Conservation (phyloP, 2,329 filamentous ascomycete species). For the Claviceps citrina region DNA sequence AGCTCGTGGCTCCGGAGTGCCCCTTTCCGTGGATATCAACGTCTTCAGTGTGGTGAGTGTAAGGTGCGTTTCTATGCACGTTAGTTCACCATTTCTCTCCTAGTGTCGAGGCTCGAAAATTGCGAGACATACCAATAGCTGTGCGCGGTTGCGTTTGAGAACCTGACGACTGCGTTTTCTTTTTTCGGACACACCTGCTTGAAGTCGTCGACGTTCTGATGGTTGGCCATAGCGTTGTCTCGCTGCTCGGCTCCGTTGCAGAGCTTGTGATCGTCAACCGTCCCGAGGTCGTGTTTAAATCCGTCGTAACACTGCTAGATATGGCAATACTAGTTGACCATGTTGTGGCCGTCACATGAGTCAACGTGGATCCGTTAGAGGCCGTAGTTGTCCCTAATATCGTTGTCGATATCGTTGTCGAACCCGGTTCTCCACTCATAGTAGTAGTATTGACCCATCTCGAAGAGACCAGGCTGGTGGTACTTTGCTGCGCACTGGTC, state of each 20-base stretch:
- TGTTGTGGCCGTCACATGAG: neutral
- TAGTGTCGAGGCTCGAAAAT: neutral
- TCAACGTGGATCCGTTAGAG: neutral
- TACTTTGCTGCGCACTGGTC: neutral
- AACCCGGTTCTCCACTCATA: neutral
- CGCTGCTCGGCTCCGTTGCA: neutral
- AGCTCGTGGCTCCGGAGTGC: constrained; percentile 1
- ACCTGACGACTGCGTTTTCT: neutral
- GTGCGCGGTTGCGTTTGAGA: neutral
- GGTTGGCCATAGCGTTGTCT: neutral
- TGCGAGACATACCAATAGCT: neutral
- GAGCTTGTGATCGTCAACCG: neutral
- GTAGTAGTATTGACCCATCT: constrained; percentile 3
- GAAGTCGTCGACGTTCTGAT: neutral
- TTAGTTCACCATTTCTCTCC: neutral
- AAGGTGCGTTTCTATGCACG: neutral
- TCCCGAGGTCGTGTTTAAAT: neutral
- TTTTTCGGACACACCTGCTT: constrained; percentile 1
- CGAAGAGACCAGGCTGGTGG: neutral
- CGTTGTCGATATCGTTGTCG: no score
- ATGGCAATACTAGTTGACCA: neutral
- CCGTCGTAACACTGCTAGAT: neutral
- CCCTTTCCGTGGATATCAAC: constrained; percentile 5
- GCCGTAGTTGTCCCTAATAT: neutral
- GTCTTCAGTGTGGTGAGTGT: constrained; percentile 6